Conservation (phyloP, 768 basidiomycete species). For the Chalciporus piperatus region DNA sequence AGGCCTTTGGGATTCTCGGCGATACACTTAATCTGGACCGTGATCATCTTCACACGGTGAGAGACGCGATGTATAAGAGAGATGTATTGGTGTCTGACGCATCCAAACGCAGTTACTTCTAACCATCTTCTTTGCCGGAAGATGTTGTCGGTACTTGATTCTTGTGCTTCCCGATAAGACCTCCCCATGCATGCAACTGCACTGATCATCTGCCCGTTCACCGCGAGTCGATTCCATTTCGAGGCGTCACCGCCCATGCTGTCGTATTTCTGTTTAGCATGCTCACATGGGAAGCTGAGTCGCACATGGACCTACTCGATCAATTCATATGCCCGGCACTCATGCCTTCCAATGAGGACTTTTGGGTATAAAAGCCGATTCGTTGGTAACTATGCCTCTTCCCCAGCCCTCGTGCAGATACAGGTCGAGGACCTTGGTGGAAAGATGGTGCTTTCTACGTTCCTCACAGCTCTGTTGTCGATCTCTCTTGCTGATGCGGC, state of each 20-base stretch:
- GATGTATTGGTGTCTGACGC: too few relatives aligned
- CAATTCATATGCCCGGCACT: constrained; percentile 1
- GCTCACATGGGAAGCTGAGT: constrained; percentile 3
- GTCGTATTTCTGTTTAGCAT: not conserved
- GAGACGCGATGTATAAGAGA: too few relatives aligned
- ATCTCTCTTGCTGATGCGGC: constrained; percentile 18
- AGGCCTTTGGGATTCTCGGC: too few relatives aligned
- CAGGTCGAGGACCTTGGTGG: not conserved
- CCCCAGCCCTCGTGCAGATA: not conserved
- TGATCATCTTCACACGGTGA: too few relatives aligned
- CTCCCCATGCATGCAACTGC: too few relatives aligned
- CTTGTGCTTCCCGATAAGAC: too few relatives aligned
- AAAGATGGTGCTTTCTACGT: constrained; percentile 11
- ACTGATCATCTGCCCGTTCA: not conserved
- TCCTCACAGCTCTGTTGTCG: constrained; percentile 9
- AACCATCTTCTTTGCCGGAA: too few relatives aligned
- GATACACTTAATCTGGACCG: too few relatives aligned
- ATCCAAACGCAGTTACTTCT: too few relatives aligned
- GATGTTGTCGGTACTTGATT: too few relatives aligned
- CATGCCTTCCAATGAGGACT: constrained; percentile 4
- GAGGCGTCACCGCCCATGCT: not conserved
- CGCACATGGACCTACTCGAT: constrained; percentile 1
- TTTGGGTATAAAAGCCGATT: constrained; percentile 6
- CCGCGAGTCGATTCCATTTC: constrained; percentile 1
- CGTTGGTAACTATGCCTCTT: not conserved